Evolutionary conservation across 306 rosid genomes (phyloP), one percentile per base, ranked within the genome.

Genomic region (Carpinus viminea): DNA sequence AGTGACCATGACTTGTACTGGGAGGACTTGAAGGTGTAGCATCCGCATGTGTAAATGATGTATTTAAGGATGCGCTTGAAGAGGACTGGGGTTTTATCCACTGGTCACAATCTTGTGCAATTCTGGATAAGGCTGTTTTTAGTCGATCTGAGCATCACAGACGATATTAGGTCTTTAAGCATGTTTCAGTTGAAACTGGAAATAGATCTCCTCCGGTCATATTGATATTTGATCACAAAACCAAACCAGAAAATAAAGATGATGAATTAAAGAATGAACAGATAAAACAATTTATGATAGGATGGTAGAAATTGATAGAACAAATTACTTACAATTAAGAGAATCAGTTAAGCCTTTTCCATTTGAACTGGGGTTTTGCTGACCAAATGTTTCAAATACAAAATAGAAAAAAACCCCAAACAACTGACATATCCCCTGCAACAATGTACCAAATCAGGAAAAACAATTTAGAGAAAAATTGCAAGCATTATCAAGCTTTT

Each of bases 381-480:
- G 98, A 74, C 92, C 97, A 91, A 91, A 96, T 80, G 92, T 90
- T 85, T 93, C 98, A 76, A 84, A 91, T 48, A 89, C 83, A 84
- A 84, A 83, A 83, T 90, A 84, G 88, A 96, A 93, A 84, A 91
- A 91, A 74, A 93, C 55, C 88, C 80, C 96, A 86, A 90, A 93
- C 82, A 96, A 83, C 85, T 96, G 99, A 87, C 99, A 93, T 83
- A 93, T 90, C 57, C 99, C 99, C 98, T 96, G 97, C 88, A 85
- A 78, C 85, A 84, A 86, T 85, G 84, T 77, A 83, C 86, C 81
- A 86, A 82, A 91, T 89, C 86, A 89, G 94, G 83, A 83, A 89
- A 85, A 83, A 73, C 51, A 50, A 84, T 84, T 84, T 53, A 80
- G 77, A 82, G 79, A 20, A 66, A 70, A 79, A 83, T 20, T 79